phyloP scores from a whole-genome alignment of 208 protist species.

The Angomonas ambiguus region DNA sequence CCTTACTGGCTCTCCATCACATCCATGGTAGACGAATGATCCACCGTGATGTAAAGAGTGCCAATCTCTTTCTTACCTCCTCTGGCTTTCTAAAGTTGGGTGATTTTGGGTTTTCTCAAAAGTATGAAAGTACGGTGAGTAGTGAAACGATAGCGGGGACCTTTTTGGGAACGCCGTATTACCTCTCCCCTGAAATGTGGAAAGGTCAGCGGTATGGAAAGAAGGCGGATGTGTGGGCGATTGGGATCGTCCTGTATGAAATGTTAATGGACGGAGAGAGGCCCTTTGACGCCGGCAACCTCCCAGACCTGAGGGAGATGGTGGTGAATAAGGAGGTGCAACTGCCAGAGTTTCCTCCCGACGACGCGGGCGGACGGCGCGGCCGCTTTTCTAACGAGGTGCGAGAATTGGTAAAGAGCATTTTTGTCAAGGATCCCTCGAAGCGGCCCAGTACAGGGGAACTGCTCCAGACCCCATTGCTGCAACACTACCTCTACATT shows the following conservation, averaged over 20 bases:
- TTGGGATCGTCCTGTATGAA: constrained; percentile 81
- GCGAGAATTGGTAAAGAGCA: constrained; percentile 56
- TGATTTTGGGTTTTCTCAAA: constrained; percentile 91
- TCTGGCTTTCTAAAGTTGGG: constrained; percentile 86
- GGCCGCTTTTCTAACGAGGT: constrained; percentile 60
- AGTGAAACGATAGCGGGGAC: constrained; percentile 79
- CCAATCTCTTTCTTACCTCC: constrained; percentile 87
- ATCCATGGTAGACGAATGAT: constrained; percentile 88
- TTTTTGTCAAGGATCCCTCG: constrained; percentile 61
- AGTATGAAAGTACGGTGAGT: constrained; percentile 85
- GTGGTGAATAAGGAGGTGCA: constrained; percentile 50
- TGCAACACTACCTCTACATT: constrained; percentile 76
- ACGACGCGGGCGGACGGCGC: constrained; percentile 9
- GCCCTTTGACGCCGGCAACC: constrained; percentile 62
- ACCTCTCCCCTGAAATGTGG: constrained; percentile 91
- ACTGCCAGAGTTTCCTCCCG: constrained; percentile 36
- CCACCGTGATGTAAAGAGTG: constrained; percentile 89
- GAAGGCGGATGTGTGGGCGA: constrained; percentile 86
- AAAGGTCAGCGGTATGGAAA: constrained; percentile 78
- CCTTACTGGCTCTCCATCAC: constrained; percentile 80
- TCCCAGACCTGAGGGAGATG: constrained; percentile 49
- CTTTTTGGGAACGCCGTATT: constrained; percentile 90
- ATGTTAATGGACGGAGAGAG: constrained; percentile 70
- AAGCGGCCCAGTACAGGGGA: constrained; percentile 67
- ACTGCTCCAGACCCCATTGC: constrained; percentile 64